Evolutionary conservation across 352 stramenopile species (phyloP).

Genomic region (Phytophthora podocarpi): DNA sequence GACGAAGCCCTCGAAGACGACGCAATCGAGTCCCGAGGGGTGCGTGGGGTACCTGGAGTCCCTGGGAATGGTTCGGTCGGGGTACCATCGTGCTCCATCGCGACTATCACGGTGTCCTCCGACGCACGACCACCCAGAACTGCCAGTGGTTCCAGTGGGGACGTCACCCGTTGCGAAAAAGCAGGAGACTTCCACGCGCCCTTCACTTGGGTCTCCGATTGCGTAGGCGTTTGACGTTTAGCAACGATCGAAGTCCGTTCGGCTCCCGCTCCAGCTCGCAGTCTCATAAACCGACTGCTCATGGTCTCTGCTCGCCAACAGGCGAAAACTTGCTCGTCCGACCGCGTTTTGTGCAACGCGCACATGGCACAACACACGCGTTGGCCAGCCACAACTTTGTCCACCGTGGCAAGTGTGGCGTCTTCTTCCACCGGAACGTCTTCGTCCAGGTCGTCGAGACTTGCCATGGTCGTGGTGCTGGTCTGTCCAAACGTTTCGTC

Average conservation of each 20-base stretch:
- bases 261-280: slow-evolving; percentile 15
- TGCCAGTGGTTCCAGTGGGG: slow-evolving; percentile 26
- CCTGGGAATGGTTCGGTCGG: slow-evolving; percentile 34
- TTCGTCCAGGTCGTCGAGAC: slow-evolving; percentile 26
- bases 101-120: slow-evolving; percentile 3
- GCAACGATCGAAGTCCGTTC: slow-evolving; percentile 20
- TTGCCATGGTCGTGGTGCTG: slow-evolving; percentile 25
- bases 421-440: slow-evolving; percentile 8
- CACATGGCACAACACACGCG: slow-evolving; percentile 51
- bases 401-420: slow-evolving; percentile 2
- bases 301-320: slow-evolving; percentile 33
- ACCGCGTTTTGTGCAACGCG: slow-evolving; percentile 34
- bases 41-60: slow-evolving; percentile 27
- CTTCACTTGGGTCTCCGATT: slow-evolving; percentile 1
- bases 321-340: slow-evolving; percentile 48
- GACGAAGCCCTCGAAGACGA: slow-evolving; percentile 21
- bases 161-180: slow-evolving; percentile 26
- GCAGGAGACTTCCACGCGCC: slow-evolving; percentile 21
- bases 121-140: slow-evolving; percentile 16
- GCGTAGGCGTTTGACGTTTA: slow-evolving; percentile 2
- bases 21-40: slow-evolving; percentile 11
- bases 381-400: slow-evolving; percentile 29
- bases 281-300: slow-evolving; percentile 33
- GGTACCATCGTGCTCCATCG: slow-evolving; percentile 34
- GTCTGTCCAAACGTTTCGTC: slow-evolving; percentile 12